phyloP scores from a whole-genome alignment of 2,329 filamentous ascomycete genomes.

The Penicillium sp. region DNA sequence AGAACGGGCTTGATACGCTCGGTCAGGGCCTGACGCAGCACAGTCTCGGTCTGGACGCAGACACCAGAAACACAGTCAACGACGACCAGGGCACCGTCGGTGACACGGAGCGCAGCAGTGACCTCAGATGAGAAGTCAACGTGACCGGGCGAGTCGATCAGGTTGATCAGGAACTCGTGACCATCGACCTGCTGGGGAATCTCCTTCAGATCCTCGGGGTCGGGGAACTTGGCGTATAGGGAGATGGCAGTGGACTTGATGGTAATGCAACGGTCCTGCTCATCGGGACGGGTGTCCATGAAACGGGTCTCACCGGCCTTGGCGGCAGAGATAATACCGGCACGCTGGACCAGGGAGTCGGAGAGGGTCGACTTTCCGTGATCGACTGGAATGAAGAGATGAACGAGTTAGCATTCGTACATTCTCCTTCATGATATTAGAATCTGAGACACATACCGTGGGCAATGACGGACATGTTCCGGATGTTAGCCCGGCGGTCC shows the following conservation, averaged over 20 bases:
- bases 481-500: slow-evolving; percentile 60
- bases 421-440: no score
- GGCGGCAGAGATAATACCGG: slow-evolving; percentile 97
- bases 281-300: slow-evolving; percentile 94
- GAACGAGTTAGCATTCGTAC: slow-evolving; percentile 9
- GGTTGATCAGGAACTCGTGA: slow-evolving; percentile 99
- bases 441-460: slow-evolving; percentile 72
- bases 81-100: slow-evolving; percentile 98
- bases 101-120: slow-evolving; percentile 98
- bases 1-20: slow-evolving; percentile 99
- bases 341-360: slow-evolving; percentile 98
- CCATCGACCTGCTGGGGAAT: slow-evolving; percentile 84
- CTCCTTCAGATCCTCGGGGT: slow-evolving; percentile 88
- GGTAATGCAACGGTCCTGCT: slow-evolving; percentile 99
- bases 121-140: slow-evolving; percentile 99
- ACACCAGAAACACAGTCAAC: slow-evolving; percentile 99
- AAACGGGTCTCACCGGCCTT: slow-evolving; percentile 96
- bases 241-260: slow-evolving; percentile 99
- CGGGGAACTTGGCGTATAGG: slow-evolving; percentile 80
- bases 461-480: slow-evolving; percentile 99
- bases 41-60: slow-evolving; percentile 99
- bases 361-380: slow-evolving; percentile 99
- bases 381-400: slow-evolving; percentile 62
- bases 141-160: slow-evolving; percentile 99
- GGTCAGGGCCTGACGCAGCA: slow-evolving; percentile 96